Conservation (phyloP, 768 basidiomycete genomes). For the Boletus reticulatus region DNA sequence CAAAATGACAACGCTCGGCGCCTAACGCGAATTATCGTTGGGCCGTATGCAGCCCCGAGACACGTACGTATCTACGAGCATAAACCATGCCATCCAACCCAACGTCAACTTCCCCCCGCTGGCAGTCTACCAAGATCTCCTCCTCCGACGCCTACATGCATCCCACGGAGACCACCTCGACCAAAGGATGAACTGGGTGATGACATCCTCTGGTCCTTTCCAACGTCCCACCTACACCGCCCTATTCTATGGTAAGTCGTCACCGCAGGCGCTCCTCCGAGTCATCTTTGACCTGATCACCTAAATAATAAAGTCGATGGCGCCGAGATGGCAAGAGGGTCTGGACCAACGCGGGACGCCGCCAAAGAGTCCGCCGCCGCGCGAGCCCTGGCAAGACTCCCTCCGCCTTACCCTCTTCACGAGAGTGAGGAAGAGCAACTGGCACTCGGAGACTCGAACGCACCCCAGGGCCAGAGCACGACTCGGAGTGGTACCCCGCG, state of each 20-base stretch:
- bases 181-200: constrained; percentile 1
- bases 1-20: no score
- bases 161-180: background rate
- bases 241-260: constrained; percentile 6
- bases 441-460: no score
- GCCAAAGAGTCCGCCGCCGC: constrained; percentile 15
- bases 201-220: background rate
- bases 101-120: background rate
- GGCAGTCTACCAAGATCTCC: constrained; percentile 4
- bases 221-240: constrained; percentile 6
- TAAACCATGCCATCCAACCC: no score
- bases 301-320: constrained; percentile 4
- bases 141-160: background rate
- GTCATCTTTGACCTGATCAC: background rate
- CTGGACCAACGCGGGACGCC: constrained; percentile 5
- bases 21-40: no score
- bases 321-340: constrained; percentile 6
- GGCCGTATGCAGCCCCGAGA: background rate
- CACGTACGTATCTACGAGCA: background rate
- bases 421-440: no score
- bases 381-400: constrained; percentile 4
- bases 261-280: background rate
- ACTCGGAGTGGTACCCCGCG: background rate
- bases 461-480: no score
- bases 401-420: background rate